Percentiles rank a stretch among this genome's conserved stretches.
phyloP scores from a whole-genome alignment of 805 yeast genomes.

The Pichia scutulata region DNA sequence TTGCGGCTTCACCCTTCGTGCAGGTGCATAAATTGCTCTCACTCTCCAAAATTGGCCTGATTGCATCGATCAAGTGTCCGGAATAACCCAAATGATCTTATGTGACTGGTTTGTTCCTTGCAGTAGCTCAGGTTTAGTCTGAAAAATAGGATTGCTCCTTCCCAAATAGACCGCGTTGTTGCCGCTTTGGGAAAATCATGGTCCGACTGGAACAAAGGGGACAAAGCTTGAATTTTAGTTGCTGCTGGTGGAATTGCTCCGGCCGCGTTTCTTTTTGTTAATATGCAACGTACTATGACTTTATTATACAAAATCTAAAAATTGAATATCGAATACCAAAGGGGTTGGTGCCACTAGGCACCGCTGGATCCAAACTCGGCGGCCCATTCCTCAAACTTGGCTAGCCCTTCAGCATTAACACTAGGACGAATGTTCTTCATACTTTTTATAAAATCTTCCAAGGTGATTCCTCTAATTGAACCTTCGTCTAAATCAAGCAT shows the following conservation, averaged over 20 bases:
- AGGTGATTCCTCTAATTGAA: slow-evolving; percentile 65
- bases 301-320: too few relatives aligned
- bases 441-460: slow-evolving; percentile 69
- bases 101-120: not conserved
- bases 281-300: too few relatives aligned
- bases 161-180: not conserved
- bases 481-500: slow-evolving; percentile 62
- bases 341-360: slow-evolving; percentile 33
- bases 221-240: not conserved
- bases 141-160: not conserved
- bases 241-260: not conserved
- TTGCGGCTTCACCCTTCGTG: not conserved
- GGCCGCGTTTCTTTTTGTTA: not conserved
- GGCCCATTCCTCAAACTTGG: slow-evolving; percentile 86
- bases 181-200: not conserved
- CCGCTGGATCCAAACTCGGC: slow-evolving; percentile 80
- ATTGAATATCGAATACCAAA: too few relatives aligned
- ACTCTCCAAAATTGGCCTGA: not conserved
- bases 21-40: not conserved
- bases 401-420: slow-evolving; percentile 74
- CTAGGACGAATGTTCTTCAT: slow-evolving; percentile 79
- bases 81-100: not conserved
- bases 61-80: not conserved
- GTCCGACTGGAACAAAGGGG: not conserved
- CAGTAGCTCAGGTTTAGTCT: not conserved